A percentile compares a stretch with the other conserved stretches of the same genome.
These are phyloP conservation scores for Ilyonectria robusta DNA, from an alignment of 2,329 filamentous ascomycete species.

Conservation along the genomic window DNA sequence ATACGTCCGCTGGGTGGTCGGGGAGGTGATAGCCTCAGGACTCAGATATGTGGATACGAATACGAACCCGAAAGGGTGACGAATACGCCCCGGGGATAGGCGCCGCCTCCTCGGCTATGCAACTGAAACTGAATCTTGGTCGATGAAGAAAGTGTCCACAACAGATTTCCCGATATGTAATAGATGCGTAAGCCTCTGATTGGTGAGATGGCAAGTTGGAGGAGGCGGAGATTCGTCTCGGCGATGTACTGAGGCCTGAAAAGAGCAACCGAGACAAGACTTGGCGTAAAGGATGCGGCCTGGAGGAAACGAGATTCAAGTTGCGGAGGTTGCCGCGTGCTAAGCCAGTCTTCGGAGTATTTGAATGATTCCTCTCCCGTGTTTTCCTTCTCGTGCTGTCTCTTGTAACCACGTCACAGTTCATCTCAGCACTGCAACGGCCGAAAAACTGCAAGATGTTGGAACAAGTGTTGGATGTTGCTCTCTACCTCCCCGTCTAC, in stretches of 20 bases:
- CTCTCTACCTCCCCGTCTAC: constrained; percentile 30
- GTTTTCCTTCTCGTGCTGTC: background rate
- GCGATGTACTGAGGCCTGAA: background rate
- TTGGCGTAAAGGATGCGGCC: background rate
- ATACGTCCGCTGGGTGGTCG: background rate
- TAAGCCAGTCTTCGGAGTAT: background rate
- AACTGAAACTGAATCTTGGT: background rate
- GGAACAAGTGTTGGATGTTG: constrained; percentile 15
- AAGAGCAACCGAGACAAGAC: background rate
- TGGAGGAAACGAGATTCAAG: background rate
- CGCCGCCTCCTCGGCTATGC: background rate
- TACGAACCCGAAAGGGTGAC: background rate
- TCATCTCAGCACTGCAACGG: too few species aligned
- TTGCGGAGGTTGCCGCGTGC: background rate
- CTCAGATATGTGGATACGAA: background rate
- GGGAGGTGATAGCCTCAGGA: background rate
- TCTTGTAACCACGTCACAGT: background rate
- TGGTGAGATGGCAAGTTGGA: background rate
- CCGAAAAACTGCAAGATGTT: background rate
- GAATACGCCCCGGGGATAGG: background rate
- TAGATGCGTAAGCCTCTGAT: background rate
- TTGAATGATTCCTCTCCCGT: background rate
- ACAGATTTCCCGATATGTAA: background rate
- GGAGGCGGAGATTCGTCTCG: background rate
- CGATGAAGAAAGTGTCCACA: background rate